Conservation (phyloP, 2,329 filamentous ascomycete species). For the Pseudopyricularia javanii region DNA sequence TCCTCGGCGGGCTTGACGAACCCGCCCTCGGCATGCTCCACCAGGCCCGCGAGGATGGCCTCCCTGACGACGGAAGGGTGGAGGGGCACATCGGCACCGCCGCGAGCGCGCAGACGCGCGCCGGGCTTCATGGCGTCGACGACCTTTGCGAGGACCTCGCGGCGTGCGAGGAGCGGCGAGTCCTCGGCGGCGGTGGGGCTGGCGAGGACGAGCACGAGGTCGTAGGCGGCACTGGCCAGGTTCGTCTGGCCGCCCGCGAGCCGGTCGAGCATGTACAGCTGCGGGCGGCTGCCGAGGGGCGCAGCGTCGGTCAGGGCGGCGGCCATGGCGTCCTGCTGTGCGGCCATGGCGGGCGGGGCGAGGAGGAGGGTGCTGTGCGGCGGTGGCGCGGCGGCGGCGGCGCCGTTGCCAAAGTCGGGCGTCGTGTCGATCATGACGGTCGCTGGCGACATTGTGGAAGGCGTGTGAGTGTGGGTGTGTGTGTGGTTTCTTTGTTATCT, state of each 20-base stretch:
- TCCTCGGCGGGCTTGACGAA: slow-evolving; percentile 63
- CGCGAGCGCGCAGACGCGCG: neutral
- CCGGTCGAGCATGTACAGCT: slow-evolving; percentile 96
- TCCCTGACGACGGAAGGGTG: slow-evolving; percentile 50
- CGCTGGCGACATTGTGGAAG: neutral
- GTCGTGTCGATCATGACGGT: slow-evolving; percentile 1
- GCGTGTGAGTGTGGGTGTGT: neutral
- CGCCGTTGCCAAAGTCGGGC: neutral
- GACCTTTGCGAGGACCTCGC: slow-evolving; percentile 56
- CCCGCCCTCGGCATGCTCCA: slow-evolving; percentile 47
- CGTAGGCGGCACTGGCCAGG: slow-evolving; percentile 68
- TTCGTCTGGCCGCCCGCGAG: slow-evolving; percentile 69
- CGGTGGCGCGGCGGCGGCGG: neutral
- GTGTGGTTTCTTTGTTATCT: neutral
- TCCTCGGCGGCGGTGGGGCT: slow-evolving; percentile 18
- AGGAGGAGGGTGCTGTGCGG: slow-evolving; percentile 27
- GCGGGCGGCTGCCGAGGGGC: slow-evolving; percentile 26
- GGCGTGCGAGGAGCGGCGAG: slow-evolving; percentile 33
- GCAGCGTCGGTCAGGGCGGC: neutral
- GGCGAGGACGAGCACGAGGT: slow-evolving; percentile 69
- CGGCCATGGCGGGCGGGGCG: slow-evolving; percentile 79
- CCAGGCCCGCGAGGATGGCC: slow-evolving; percentile 71
- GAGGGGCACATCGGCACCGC: slow-evolving; percentile 14
- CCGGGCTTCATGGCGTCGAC: slow-evolving; percentile 14
- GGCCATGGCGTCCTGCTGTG: slow-evolving; percentile 32